These are phyloP conservation scores for Ophiostoma australiae DNA, from an alignment of 2,329 filamentous ascomycete species.

Conservation along the genomic window DNA sequence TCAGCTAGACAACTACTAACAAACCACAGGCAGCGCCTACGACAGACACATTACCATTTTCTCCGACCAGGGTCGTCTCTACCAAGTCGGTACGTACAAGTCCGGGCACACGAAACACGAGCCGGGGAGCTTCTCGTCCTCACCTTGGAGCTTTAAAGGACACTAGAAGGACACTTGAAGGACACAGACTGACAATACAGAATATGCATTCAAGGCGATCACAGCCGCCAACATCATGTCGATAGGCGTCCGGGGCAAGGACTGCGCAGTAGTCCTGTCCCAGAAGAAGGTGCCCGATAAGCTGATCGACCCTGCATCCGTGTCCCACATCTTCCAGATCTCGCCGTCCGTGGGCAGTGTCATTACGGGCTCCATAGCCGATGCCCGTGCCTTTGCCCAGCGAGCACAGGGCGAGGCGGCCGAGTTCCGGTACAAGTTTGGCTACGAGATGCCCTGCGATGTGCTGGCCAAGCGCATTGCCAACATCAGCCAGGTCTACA, in stretches of 20 bases:
- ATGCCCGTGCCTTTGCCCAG: slow-evolving; percentile 88
- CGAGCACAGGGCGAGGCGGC: slow-evolving; percentile 92
- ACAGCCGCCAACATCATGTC: slow-evolving; percentile 99
- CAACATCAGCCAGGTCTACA: slow-evolving; percentile 99
- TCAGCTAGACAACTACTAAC: slow-evolving; percentile 14
- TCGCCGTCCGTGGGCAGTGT: slow-evolving; percentile 95
- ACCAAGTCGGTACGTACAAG: slow-evolving; percentile 80
- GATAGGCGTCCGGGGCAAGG: slow-evolving; percentile 89
- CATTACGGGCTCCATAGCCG: slow-evolving; percentile 97
- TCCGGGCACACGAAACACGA: slow-evolving; percentile 10
- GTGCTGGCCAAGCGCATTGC: slow-evolving; percentile 92
- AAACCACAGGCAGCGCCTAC: slow-evolving; percentile 67
- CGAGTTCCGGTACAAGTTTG: slow-evolving; percentile 97
- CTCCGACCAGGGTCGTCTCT: slow-evolving; percentile 94
- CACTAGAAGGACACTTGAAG: neutral
- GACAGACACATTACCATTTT: slow-evolving; percentile 99
- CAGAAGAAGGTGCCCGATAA: slow-evolving; percentile 99
- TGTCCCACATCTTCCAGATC: slow-evolving; percentile 95
- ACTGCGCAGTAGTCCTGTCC: slow-evolving; percentile 93
- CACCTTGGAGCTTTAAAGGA: neutral
- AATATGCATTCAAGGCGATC: slow-evolving; percentile 99
- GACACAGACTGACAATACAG: slow-evolving; percentile 49
- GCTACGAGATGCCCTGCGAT: slow-evolving; percentile 99
- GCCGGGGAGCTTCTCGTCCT: neutral
- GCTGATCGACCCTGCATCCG: slow-evolving; percentile 94